A percentile compares a stretch with the other conserved stretches of the same genome.
Evolutionary conservation across 1,284 basidiomycete species (phyloP).

Genomic region (Apiotrichum siamense): DNA sequence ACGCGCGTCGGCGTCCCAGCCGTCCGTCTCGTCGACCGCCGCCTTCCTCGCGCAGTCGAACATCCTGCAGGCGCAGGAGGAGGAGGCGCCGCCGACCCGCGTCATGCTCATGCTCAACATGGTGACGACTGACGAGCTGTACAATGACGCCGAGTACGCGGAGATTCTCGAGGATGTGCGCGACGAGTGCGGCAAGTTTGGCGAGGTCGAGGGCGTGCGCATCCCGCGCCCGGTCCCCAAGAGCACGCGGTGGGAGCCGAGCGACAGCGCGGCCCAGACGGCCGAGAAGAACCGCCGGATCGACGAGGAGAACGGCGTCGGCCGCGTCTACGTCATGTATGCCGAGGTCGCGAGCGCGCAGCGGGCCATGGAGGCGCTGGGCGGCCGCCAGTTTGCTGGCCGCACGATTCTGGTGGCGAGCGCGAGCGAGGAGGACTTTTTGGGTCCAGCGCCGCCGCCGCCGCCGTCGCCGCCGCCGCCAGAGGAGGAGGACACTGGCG

Average conservation of each 20-base stretch:
- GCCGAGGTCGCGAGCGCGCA: slow-evolving; percentile 57
- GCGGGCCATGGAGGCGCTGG: slow-evolving; percentile 71
- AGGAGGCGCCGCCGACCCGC: slow-evolving; percentile 55
- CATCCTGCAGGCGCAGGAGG: slow-evolving; percentile 60
- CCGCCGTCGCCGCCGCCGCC: slow-evolving; percentile 27
- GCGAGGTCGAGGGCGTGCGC: slow-evolving; percentile 73
- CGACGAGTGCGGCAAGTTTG: slow-evolving; percentile 82
- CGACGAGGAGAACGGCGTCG: slow-evolving; percentile 85
- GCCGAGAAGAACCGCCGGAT: slow-evolving; percentile 53
- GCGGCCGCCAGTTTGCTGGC: slow-evolving; percentile 86
- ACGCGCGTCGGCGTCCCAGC: slow-evolving; percentile 31
- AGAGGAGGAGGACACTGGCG: slow-evolving; percentile 14
- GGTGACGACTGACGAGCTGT: slow-evolving; percentile 90
- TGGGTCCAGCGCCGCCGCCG: slow-evolving; percentile 40
- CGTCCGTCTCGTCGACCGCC: slow-evolving; percentile 33
- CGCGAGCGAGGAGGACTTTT: slow-evolving; percentile 46
- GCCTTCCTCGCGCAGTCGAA: slow-evolving; percentile 59
- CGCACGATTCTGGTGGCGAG: slow-evolving; percentile 63
- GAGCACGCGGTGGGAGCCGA: slow-evolving; percentile 70
- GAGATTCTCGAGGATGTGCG: slow-evolving; percentile 93
- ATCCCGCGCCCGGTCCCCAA: slow-evolving; percentile 74
- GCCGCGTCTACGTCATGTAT: slow-evolving; percentile 88
- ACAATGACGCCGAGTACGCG: slow-evolving; percentile 84
- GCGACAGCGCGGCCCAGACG: slow-evolving; percentile 54
- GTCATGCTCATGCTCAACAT: slow-evolving; percentile 98